These are phyloP conservation scores for Suillus variegatus DNA, from an alignment of 768 basidiomycete species.

Conservation along the genomic window DNA sequence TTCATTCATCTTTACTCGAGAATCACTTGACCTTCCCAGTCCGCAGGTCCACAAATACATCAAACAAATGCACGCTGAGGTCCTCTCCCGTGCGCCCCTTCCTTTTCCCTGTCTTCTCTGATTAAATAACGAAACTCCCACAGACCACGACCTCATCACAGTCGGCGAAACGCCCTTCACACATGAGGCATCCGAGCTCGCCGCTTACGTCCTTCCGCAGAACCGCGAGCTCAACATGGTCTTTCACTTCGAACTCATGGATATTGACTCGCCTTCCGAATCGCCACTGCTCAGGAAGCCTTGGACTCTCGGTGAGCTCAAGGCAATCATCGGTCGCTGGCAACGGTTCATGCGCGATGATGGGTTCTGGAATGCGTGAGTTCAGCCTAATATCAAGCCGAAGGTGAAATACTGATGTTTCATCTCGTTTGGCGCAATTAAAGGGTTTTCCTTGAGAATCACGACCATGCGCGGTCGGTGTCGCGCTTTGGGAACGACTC, in stretches of 20 bases:
- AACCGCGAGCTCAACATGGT: conserved; percentile 68
- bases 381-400: background rate
- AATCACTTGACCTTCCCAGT: conserved; percentile 34
- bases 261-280: conserved; percentile 50
- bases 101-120: conserved; percentile 12
- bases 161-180: conserved; percentile 70
- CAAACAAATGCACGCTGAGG: conserved; percentile 62
- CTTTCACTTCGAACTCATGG: conserved; percentile 65
- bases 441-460: conserved; percentile 68
- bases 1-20: conserved; percentile 5
- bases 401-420: background rate
- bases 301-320: conserved; percentile 58
- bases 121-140: background rate
- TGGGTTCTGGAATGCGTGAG: conserved; percentile 70
- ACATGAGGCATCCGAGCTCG: conserved; percentile 49
- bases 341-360: conserved; percentile 56
- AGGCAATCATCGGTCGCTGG: conserved; percentile 49
- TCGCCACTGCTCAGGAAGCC: conserved; percentile 42
- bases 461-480: conserved; percentile 64
- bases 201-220: conserved; percentile 53
- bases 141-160: conserved; percentile 59
- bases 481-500: conserved; percentile 68
- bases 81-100: conserved; percentile 48
- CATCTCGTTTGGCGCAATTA: conserved; percentile 3
- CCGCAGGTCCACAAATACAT: conserved; percentile 69